Evolutionary conservation across 2,329 filamentous ascomycete genomes (phyloP).

Genomic region (Monascus ruber): DNA sequence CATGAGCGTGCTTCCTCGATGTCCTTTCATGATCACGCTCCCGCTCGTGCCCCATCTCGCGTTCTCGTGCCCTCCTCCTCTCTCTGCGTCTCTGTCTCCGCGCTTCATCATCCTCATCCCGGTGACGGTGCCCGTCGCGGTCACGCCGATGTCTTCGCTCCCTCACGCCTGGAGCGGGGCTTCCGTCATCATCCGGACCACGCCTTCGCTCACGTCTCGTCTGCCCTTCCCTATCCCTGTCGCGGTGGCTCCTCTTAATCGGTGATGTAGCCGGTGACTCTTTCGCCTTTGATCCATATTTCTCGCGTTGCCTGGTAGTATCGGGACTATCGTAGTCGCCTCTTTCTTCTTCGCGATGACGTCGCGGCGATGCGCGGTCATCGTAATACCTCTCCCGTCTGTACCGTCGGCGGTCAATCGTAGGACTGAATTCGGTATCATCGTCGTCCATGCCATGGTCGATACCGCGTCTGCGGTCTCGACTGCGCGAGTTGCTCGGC

Average conservation of each 20-base stretch:
- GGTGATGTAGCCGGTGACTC: neutral
- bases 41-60: slow-evolving; percentile 8
- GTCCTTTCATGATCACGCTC: slow-evolving; percentile 1
- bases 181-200: slow-evolving; percentile 17
- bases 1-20: no score
- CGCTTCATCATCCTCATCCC: slow-evolving; percentile 12
- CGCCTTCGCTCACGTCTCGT: slow-evolving; percentile 5
- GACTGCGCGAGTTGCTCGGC: slow-evolving; percentile 22
- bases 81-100: slow-evolving; percentile 15
- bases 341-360: neutral
- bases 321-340: neutral
- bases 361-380: no score
- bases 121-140: slow-evolving; percentile 6
- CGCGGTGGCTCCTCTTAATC: neutral
- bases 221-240: slow-evolving; percentile 1
- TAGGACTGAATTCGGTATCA: slow-evolving; percentile 6
- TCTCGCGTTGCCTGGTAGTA: neutral
- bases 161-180: slow-evolving; percentile 9
- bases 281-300: neutral
- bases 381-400: slow-evolving; percentile 8
- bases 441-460: slow-evolving; percentile 12
- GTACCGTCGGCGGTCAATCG: slow-evolving; percentile 13
- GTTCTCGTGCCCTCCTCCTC: slow-evolving; percentile 6
- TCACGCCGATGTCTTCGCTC: slow-evolving; percentile 8
- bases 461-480: slow-evolving; percentile 18